Evolutionary conservation across 2,329 filamentous ascomycete genomes (phyloP).

Genomic region (Cordyceps javanica): DNA sequence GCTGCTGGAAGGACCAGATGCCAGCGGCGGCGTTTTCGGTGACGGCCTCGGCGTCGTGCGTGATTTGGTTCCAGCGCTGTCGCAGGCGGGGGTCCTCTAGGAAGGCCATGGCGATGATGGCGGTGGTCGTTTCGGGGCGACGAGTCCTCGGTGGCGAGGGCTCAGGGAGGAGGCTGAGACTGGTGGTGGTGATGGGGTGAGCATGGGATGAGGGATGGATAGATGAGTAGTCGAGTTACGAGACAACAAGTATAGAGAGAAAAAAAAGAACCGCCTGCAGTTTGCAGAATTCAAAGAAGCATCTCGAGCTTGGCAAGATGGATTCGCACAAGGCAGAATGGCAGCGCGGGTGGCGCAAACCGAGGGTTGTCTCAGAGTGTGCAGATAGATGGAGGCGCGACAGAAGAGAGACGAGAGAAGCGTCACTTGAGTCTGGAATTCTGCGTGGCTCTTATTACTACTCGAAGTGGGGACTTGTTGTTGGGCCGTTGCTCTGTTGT

Average conservation of each 20-base stretch:
- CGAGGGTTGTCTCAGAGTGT: constrained; percentile 4
- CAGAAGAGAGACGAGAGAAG: not conserved
- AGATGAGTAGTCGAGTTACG: too few relatives aligned
- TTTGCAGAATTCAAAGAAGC: not conserved
- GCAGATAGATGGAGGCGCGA: constrained; percentile 3
- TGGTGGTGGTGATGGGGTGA: not conserved
- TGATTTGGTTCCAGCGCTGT: constrained; percentile 88
- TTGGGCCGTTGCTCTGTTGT: too few relatives aligned
- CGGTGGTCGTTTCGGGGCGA: constrained; percentile 13
- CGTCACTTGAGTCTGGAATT: not conserved
- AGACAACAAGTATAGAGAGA: too few relatives aligned
- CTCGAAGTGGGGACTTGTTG: not conserved
- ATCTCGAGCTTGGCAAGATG: not conserved
- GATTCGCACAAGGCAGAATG: not conserved
- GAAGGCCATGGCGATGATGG: constrained; percentile 58
- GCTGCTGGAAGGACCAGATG: constrained; percentile 82
- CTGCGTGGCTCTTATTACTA: too few relatives aligned
- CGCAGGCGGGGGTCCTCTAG: constrained; percentile 81
- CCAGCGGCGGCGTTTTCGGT: constrained; percentile 88
- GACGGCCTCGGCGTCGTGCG: constrained; percentile 81
- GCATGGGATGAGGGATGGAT: constrained; percentile 1
- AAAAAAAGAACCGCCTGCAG: not conserved
- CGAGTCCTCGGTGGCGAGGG: constrained; percentile 8
- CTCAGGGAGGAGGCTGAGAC: constrained; percentile 4
- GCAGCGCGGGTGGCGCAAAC: constrained; percentile 4